A percentile compares a stretch with the other conserved stretches of the same genome.
phyloP scores from a whole-genome alignment of 805 yeast genomes.

The Teunomyces panamensis region DNA sequence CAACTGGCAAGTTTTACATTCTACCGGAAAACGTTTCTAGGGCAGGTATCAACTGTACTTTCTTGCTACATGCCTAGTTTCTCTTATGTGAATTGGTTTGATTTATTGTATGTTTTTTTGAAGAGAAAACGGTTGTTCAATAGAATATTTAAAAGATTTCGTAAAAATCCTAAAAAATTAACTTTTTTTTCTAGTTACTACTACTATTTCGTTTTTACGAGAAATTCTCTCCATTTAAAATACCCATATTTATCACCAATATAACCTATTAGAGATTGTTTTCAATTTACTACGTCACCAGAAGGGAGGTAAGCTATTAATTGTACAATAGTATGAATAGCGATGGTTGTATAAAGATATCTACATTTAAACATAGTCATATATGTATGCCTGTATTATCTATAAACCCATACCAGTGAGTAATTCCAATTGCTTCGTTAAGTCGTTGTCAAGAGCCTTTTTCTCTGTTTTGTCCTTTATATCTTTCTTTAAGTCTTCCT shows the following conservation, averaged over 20 bases:
- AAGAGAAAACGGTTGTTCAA: not conserved
- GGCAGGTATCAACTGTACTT: too few relatives aligned
- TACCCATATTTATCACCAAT: too few relatives aligned
- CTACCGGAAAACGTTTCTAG: too few relatives aligned
- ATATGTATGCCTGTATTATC: not conserved
- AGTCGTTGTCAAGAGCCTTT: conserved; percentile 38
- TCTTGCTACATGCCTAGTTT: too few relatives aligned
- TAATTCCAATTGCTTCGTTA: conserved; percentile 46
- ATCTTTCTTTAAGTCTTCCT: conserved; percentile 41
- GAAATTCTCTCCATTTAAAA: too few relatives aligned
- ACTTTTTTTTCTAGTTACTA: not conserved
- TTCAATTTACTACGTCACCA: too few relatives aligned
- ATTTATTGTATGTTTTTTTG: too few relatives aligned
- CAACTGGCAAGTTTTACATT: not conserved
- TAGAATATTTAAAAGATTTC: not conserved
- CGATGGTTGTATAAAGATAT: too few relatives aligned
- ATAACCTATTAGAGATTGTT: too few relatives aligned
- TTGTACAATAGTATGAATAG: too few relatives aligned
- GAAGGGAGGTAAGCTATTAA: too few relatives aligned
- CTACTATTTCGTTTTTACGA: not conserved
- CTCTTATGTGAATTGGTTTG: not conserved
- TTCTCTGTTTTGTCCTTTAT: conserved; percentile 23
- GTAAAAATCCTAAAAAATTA: not conserved
- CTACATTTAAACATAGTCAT: too few relatives aligned
- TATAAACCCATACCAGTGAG: conserved; percentile 42